phyloP scores from a whole-genome alignment of 208 protist genomes.

The Trypanosoma platydactyli region DNA sequence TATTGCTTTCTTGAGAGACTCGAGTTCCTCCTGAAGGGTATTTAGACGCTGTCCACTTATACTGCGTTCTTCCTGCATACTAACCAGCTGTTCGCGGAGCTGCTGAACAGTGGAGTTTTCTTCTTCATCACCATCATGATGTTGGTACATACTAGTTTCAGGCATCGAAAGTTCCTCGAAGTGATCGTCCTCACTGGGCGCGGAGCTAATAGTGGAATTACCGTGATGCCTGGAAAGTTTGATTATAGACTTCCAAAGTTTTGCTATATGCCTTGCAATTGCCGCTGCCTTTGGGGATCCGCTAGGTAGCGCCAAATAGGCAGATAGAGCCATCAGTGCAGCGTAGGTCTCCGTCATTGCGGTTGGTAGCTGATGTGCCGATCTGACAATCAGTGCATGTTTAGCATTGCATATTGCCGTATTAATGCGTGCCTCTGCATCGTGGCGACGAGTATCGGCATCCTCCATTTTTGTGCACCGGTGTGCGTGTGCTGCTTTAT shows the following conservation, averaged over 20 bases:
- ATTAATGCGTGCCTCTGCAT: conserved; percentile 55
- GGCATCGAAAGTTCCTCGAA: background rate
- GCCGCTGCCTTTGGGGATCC: conserved; percentile 64
- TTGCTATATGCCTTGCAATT: conserved; percentile 60
- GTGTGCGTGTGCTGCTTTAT: background rate
- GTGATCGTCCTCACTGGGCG: background rate
- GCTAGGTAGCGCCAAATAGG: conserved; percentile 56
- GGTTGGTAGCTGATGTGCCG: conserved; percentile 32
- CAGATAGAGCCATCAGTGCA: conserved; percentile 48
- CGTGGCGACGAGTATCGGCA: conserved; percentile 33
- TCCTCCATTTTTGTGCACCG: conserved; percentile 23
- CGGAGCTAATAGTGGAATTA: background rate
- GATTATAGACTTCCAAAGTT: conserved; percentile 51
- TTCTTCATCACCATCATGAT: background rate
- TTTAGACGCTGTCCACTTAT: background rate
- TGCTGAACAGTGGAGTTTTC: background rate
- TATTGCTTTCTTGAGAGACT: background rate
- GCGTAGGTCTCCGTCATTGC: conserved; percentile 49
- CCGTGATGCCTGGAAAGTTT: background rate
- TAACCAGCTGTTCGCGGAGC: background rate
- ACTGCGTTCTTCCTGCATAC: background rate
- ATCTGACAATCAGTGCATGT: conserved; percentile 51
- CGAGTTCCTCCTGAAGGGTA: background rate
- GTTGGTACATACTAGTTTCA: background rate
- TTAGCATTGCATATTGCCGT: conserved; percentile 61